A percentile compares a stretch with the other conserved stretches of the same genome.
Conservation (phyloP, 192 early-diverging fungal genomes). For the Bifiguratus adelaidae region DNA sequence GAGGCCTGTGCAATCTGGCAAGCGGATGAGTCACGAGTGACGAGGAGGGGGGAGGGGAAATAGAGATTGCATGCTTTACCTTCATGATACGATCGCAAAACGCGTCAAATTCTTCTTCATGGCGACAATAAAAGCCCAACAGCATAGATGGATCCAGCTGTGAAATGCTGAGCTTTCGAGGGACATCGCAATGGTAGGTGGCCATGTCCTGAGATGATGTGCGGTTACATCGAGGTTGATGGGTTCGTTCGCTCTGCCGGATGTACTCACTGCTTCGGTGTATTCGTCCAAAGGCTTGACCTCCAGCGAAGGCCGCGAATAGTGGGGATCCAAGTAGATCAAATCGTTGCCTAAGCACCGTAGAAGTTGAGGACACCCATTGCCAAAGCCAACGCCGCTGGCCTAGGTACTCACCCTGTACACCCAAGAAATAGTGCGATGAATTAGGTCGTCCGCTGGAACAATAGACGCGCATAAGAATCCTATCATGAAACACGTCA, state of each 20-base stretch:
- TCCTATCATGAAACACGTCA: background rate
- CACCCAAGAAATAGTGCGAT: conserved; percentile 86
- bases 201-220: conserved; percentile 42
- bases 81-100: conserved; percentile 40
- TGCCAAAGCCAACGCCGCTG: background rate
- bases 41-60: background rate
- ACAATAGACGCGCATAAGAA: background rate
- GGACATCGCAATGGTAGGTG: conserved; percentile 73
- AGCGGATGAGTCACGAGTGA: background rate
- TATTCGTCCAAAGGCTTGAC: conserved; percentile 32
- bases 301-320: conserved; percentile 55
- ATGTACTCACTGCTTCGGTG: conserved; percentile 29
- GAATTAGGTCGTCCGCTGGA: conserved; percentile 85
- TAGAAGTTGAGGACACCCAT: background rate
- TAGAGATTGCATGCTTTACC: conserved; percentile 12
- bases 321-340: conserved; percentile 91
- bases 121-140: conserved; percentile 75
- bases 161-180: conserved; percentile 62
- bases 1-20: conserved; percentile 23
- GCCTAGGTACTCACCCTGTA: conserved; percentile 46
- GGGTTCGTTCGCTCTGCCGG: background rate
- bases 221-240: background rate
- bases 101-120: conserved; percentile 42
- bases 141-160: conserved; percentile 91
- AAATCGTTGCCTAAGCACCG: conserved; percentile 61